A percentile compares a stretch with the other conserved stretches of the same genome.
These are phyloP conservation scores for Diaporthe aspalathi DNA, from an alignment of 2,329 filamentous ascomycete genomes.

Conservation along the genomic window DNA sequence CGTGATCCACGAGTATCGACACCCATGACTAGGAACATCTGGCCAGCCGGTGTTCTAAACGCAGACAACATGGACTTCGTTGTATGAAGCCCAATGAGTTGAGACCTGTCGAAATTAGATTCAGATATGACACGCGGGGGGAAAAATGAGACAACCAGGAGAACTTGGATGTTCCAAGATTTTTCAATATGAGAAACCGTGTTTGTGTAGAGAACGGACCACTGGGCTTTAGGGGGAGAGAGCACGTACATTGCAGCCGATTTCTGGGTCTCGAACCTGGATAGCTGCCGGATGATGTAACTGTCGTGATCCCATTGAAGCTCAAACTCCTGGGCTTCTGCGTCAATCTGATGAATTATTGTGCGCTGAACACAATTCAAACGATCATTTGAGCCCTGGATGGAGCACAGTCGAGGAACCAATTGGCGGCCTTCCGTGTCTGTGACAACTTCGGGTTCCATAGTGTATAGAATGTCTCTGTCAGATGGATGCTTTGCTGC, in stretches of 20 bases:
- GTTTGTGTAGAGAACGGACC: too few relatives aligned
- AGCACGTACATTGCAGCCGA: neutral
- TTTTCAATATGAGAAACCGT: too few relatives aligned
- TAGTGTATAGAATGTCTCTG: neutral
- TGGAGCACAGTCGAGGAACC: slow-evolving; percentile 11
- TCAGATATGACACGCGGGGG: neutral
- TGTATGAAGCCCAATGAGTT: neutral
- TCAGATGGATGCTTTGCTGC: neutral
- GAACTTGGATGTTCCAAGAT: too few relatives aligned
- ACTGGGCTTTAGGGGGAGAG: neutral
- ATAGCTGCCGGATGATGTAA: neutral
- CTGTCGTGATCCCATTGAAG: neutral
- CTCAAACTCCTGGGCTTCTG: neutral
- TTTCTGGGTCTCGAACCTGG: neutral
- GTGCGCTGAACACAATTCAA: neutral
- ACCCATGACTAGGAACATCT: slow-evolving; percentile 11
- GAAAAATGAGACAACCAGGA: too few relatives aligned
- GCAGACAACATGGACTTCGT: slow-evolving; percentile 5
- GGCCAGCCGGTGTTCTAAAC: slow-evolving; percentile 13
- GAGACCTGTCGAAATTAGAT: neutral
- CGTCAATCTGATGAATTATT: neutral
- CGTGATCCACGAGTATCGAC: neutral
- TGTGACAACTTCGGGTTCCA: slow-evolving; percentile 15
- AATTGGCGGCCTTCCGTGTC: slow-evolving; percentile 14
- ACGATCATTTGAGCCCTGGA: neutral